Evolutionary conservation across 1,284 basidiomycete genomes (phyloP).

Genomic region (Cryptococcus sp.): DNA sequence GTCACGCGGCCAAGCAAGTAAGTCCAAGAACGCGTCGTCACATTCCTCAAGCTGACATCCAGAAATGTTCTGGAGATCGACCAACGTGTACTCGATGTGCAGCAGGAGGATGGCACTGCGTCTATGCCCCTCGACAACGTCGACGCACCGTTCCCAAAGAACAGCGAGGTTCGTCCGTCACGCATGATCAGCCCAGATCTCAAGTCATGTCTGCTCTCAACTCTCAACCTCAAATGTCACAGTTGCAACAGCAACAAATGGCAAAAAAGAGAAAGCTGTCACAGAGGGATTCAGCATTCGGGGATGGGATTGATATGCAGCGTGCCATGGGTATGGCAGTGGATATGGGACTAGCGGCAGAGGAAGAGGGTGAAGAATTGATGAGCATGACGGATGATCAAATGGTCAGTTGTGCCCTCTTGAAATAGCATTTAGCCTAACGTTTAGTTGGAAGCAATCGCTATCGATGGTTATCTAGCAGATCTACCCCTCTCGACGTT

Average conservation of each 20-base stretch:
- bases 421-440: not conserved
- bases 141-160: slow-evolving; percentile 45
- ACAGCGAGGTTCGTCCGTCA: slow-evolving; percentile 22
- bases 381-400: slow-evolving; percentile 41
- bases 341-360: slow-evolving; percentile 41
- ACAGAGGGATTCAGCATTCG: slow-evolving; percentile 19
- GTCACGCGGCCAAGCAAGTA: slow-evolving; percentile 45
- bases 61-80: slow-evolving; percentile 47
- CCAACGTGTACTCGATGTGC: slow-evolving; percentile 45
- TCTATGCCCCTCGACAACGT: slow-evolving; percentile 45
- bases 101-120: slow-evolving; percentile 43
- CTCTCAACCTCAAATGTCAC: slow-evolving; percentile 1
- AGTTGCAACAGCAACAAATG: slow-evolving; percentile 8
- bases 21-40: slow-evolving; percentile 8
- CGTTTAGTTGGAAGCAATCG: slow-evolving; percentile 42
- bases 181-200: slow-evolving; percentile 12
- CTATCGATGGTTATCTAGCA: slow-evolving; percentile 46
- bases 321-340: slow-evolving; percentile 46
- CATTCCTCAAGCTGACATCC: not conserved
- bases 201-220: slow-evolving; percentile 7
- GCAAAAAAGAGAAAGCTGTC: slow-evolving; percentile 40
- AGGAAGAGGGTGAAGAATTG: slow-evolving; percentile 43
- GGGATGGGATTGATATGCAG: slow-evolving; percentile 40
- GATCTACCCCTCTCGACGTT: slow-evolving; percentile 43
- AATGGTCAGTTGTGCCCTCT: slow-evolving; percentile 31